Evolutionary conservation across 2,329 filamentous ascomycete genomes (phyloP).

Genomic region (Fusarium miscanthi): DNA sequence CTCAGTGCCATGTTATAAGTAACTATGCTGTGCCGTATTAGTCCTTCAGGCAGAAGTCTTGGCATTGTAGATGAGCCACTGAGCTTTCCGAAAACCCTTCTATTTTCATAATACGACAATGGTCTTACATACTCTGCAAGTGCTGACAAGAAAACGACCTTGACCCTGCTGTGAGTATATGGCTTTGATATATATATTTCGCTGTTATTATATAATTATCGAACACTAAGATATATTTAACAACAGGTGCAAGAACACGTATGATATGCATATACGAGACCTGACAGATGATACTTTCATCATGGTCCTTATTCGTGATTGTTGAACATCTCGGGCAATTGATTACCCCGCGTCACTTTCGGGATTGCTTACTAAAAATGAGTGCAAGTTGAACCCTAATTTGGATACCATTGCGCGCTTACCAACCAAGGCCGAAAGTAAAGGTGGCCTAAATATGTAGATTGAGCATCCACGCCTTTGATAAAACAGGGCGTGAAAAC

Average conservation of each 20-base stretch:
- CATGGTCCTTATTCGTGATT: background rate
- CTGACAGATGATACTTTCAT: too few relatives aligned
- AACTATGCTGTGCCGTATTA: too few relatives aligned
- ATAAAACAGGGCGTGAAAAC: background rate
- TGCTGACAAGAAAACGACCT: too few relatives aligned
- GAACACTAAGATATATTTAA: accelerated
- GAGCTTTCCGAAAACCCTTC: too few relatives aligned
- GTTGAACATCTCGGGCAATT: background rate
- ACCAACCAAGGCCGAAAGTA: background rate
- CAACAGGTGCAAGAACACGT: accelerated
- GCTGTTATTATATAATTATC: background rate
- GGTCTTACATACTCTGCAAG: too few relatives aligned
- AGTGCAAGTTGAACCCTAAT: background rate
- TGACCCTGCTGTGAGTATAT: too few relatives aligned
- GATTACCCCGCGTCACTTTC: background rate
- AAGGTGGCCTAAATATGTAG: background rate
- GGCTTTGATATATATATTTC: accelerated
- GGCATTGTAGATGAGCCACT: too few relatives aligned
- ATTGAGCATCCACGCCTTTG: background rate
- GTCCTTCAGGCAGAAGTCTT: too few relatives aligned
- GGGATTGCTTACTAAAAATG: background rate
- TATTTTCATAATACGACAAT: too few relatives aligned
- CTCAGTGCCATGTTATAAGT: too few relatives aligned
- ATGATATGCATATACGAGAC: accelerated
- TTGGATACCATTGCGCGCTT: background rate